Percentiles rank a stretch among this genome's conserved stretches.
Conservation (phyloP, 1,284 basidiomycete species). For the Coniferiporia weirii region DNA sequence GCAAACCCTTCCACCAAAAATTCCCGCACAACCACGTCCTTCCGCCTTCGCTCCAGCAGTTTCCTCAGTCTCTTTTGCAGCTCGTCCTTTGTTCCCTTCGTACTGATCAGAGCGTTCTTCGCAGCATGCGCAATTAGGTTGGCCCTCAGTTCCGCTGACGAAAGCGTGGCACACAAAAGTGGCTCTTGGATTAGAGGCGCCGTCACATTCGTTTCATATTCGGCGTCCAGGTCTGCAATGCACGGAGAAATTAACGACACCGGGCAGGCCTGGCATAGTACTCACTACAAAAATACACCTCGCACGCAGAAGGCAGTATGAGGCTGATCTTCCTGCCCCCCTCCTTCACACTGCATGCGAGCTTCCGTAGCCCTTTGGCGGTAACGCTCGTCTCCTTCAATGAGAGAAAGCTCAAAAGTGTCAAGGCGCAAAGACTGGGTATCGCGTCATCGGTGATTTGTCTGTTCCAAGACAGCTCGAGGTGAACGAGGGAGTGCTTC, state of each 20-base stretch:
- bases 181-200: slow-evolving; percentile 48
- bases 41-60: slow-evolving; percentile 37
- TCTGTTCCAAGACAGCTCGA: slow-evolving; percentile 48
- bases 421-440: slow-evolving; percentile 45
- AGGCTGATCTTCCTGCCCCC: slow-evolving; percentile 38
- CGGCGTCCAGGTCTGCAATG: slow-evolving; percentile 35
- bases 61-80: slow-evolving; percentile 29
- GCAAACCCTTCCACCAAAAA: slow-evolving; percentile 30
- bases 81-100: slow-evolving; percentile 26
- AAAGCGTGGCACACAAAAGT: slow-evolving; percentile 35
- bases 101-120: slow-evolving; percentile 26
- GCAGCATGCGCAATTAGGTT: slow-evolving; percentile 50
- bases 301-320: slow-evolving; percentile 48
- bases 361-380: slow-evolving; percentile 49
- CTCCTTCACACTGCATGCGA: slow-evolving; percentile 36
- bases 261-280: background rate
- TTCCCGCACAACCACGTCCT: slow-evolving; percentile 46
- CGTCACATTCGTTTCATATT: slow-evolving; percentile 42
- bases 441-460: slow-evolving; percentile 50
- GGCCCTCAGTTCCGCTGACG: slow-evolving; percentile 41
- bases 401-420: slow-evolving; percentile 43
- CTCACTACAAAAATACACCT: slow-evolving; percentile 49
- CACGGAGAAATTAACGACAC: background rate
- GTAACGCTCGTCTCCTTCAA: slow-evolving; percentile 47
- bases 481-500: slow-evolving; percentile 43